Percentiles rank a stretch among this genome's conserved stretches.
phyloP scores from a whole-genome alignment of 129 eudicot genomes.

The Lactuca sativa region DNA sequence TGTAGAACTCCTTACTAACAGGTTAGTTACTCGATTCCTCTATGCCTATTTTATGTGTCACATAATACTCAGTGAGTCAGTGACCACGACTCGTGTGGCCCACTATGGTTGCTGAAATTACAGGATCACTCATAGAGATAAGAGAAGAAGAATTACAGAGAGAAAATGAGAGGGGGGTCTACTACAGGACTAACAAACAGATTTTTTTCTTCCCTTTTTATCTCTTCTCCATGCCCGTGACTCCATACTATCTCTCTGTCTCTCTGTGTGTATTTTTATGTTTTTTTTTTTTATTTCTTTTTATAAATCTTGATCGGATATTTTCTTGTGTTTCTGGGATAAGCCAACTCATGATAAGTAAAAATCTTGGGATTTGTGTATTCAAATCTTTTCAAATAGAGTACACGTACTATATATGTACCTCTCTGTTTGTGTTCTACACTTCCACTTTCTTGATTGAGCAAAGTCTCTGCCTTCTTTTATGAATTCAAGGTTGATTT shows the following conservation, averaged over 20 bases:
- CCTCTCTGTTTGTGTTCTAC: conserved; percentile 19
- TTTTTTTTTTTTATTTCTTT: conserved; percentile 2
- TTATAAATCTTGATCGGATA: conserved; percentile 20
- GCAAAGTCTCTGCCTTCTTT: conserved; percentile 23
- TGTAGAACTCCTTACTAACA: too few relatives aligned
- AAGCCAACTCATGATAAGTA: conserved; percentile 37
- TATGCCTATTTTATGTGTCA: background rate
- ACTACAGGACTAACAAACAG: conserved; percentile 38
- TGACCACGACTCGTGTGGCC: background rate
- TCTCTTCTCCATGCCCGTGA: conserved; percentile 50
- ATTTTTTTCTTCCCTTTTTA: conserved; percentile 35
- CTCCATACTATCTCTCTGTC: conserved; percentile 45
- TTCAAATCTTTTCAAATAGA: conserved; percentile 20
- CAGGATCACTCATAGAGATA: background rate
- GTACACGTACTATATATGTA: conserved; percentile 12
- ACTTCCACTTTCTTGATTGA: conserved; percentile 31
- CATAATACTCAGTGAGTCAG: background rate
- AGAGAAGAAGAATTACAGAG: conserved; percentile 31
- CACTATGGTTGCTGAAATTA: background rate
- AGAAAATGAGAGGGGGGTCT: conserved; percentile 38
- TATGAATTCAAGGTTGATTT: conserved; percentile 32
- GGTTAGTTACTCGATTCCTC: background rate
- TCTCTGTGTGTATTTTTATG: conserved; percentile 27
- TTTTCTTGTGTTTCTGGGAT: conserved; percentile 28
- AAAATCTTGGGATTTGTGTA: conserved; percentile 50